These are phyloP conservation scores for Neonectria neomacrospora DNA, from an alignment of 2,329 filamentous ascomycete species.

Conservation along the genomic window DNA sequence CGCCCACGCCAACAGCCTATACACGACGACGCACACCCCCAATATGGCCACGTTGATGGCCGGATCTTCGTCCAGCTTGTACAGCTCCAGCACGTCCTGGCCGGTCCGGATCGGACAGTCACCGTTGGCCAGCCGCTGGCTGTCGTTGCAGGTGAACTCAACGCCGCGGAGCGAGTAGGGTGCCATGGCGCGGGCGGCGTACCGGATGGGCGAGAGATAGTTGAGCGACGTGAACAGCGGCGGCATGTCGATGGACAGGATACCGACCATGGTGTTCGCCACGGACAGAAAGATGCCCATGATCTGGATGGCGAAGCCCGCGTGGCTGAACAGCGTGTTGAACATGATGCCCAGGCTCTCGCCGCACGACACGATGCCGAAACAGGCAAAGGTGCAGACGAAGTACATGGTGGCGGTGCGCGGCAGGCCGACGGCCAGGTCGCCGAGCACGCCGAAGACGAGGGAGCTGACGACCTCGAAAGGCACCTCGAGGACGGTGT, in stretches of 20 bases:
- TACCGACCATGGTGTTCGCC: slow-evolving; percentile 75
- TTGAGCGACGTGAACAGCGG: slow-evolving; percentile 74
- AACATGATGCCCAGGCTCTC: slow-evolving; percentile 84
- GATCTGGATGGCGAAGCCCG: slow-evolving; percentile 80
- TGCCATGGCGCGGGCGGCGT: slow-evolving; percentile 73
- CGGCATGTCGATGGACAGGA: slow-evolving; percentile 78
- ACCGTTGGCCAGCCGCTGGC: slow-evolving; percentile 69
- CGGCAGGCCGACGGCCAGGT: slow-evolving; percentile 73
- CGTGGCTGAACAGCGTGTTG: slow-evolving; percentile 79
- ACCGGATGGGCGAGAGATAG: slow-evolving; percentile 77
- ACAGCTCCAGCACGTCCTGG: slow-evolving; percentile 73
- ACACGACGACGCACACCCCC: slow-evolving; percentile 71
- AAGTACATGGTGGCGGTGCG: slow-evolving; percentile 74
- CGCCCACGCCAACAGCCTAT: slow-evolving; percentile 71
- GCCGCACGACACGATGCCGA: slow-evolving; percentile 78
- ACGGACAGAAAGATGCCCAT: slow-evolving; percentile 77
- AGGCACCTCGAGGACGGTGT: slow-evolving; percentile 76
- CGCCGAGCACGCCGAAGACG: slow-evolving; percentile 72
- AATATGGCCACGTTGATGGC: slow-evolving; percentile 71
- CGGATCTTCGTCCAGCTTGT: slow-evolving; percentile 72
- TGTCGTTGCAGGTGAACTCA: slow-evolving; percentile 70
- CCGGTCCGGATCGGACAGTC: slow-evolving; percentile 73
- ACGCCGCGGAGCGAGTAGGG: slow-evolving; percentile 72
- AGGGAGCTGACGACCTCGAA: slow-evolving; percentile 75
- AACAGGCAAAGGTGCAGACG: slow-evolving; percentile 73